Evolutionary conservation across 495 filamentous ascomycete species (phyloP).

Genomic region (Chaetomium fimeti): DNA sequence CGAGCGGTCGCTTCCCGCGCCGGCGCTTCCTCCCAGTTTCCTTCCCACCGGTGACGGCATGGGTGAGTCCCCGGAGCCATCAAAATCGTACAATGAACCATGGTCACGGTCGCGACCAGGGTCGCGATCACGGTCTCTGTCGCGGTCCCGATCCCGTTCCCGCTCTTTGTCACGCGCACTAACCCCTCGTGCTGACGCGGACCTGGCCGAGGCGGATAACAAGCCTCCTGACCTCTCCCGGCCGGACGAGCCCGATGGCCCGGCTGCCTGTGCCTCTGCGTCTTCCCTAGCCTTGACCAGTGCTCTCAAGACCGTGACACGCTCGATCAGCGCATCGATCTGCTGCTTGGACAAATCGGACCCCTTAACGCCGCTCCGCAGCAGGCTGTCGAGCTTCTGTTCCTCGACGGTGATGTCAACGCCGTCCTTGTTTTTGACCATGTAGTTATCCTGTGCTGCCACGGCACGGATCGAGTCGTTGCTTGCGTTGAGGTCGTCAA

Average conservation of each 20-base stretch:
- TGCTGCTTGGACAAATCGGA: constrained; percentile 40
- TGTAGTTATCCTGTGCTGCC: constrained; percentile 45
- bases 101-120: constrained; percentile 33
- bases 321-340: constrained; percentile 45
- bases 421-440: constrained; percentile 41
- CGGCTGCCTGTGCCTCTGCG: constrained; percentile 52
- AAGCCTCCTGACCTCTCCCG: constrained; percentile 33
- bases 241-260: constrained; percentile 20
- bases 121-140: constrained; percentile 33
- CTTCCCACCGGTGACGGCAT: constrained; percentile 59
- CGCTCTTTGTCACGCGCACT: constrained; percentile 33
- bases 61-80: constrained; percentile 67
- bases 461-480: constrained; percentile 42
- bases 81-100: constrained; percentile 61
- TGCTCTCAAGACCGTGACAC: constrained; percentile 46
- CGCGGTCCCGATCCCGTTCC: constrained; percentile 27
- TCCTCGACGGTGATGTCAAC: constrained; percentile 36
- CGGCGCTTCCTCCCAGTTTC: constrained; percentile 56
- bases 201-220: constrained; percentile 28
- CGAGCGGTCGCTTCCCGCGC: constrained; percentile 46
- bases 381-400: constrained; percentile 42
- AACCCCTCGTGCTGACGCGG: constrained; percentile 33
- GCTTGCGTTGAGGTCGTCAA: constrained; percentile 45
- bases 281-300: constrained; percentile 59
- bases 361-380: constrained; percentile 45